These are phyloP conservation scores for Cucumis melo DNA, from an alignment of 306 rosid genomes.

Conservation along the genomic window DNA sequence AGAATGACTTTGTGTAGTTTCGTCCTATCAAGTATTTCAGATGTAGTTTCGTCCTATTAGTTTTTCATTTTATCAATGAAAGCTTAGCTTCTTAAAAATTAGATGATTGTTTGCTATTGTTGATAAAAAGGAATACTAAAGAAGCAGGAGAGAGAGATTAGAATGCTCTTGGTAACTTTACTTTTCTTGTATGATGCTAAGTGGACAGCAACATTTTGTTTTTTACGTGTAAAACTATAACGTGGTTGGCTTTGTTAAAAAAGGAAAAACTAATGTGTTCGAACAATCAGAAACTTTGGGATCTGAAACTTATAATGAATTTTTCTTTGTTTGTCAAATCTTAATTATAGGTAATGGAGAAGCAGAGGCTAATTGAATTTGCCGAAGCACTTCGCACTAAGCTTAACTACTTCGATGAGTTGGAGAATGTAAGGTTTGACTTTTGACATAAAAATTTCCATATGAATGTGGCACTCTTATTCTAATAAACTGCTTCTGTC, in stretches of 20 bases:
- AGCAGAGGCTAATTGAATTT: constrained; percentile 83
- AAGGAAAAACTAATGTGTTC: neutral
- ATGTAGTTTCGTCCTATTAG: too few relatives aligned
- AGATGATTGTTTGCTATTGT: too few relatives aligned
- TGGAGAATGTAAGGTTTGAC: constrained; percentile 99
- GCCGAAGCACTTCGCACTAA: constrained; percentile 89
- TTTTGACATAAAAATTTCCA: constrained; percentile 35
- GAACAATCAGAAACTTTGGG: neutral
- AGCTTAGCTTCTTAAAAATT: too few relatives aligned
- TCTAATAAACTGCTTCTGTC: neutral
- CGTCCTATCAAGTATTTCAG: too few relatives aligned
- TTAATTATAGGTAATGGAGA: constrained; percentile 66
- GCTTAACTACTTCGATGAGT: constrained; percentile 93
- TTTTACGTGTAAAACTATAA: neutral
- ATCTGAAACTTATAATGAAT: neutral
- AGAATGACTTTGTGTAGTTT: too few relatives aligned
- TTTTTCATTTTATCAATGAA: too few relatives aligned
- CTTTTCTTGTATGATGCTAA: neutral
- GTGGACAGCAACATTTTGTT: neutral
- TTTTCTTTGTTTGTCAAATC: neutral
- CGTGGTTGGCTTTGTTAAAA: neutral
- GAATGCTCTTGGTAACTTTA: neutral
- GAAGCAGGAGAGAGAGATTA: neutral
- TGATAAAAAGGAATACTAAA: neutral
- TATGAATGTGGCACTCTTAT: neutral